phyloP scores from a whole-genome alignment of 768 basidiomycete species.

The Rhodotorula graminis region DNA sequence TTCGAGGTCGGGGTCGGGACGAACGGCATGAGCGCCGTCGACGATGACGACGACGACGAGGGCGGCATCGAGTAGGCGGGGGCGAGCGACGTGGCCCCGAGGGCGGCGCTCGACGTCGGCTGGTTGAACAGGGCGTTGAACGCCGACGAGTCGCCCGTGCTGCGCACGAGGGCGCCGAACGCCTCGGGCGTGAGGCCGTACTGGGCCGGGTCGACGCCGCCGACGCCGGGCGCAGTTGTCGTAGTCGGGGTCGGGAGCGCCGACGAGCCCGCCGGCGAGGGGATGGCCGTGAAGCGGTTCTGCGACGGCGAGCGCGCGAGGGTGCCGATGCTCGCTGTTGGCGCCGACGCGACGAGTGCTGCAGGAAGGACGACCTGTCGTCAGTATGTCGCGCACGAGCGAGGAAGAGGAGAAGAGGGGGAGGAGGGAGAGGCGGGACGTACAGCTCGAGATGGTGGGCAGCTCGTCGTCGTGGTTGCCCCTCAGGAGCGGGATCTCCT shows the following conservation, averaged over 20 bases:
- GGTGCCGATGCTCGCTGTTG: neutral
- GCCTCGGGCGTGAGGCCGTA: constrained; percentile 24
- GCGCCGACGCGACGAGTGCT: neutral
- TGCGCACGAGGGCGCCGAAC: constrained; percentile 19
- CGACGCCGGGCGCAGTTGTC: too few relatives aligned
- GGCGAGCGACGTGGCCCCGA: neutral
- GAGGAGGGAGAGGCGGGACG: neutral
- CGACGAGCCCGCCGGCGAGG: constrained; percentile 6
- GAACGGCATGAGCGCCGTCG: constrained; percentile 2
- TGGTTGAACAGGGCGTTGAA: neutral
- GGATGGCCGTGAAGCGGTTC: constrained; percentile 30
- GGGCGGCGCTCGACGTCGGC: neutral
- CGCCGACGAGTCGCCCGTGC: neutral
- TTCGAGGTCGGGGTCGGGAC: neutral
- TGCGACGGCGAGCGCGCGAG: constrained; percentile 1
- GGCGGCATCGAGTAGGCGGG: neutral
- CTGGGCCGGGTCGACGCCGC: constrained; percentile 7
- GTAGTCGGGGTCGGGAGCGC: neutral
- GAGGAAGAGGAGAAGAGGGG: neutral
- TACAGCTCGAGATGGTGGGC: constrained; percentile 31
- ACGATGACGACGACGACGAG: neutral
- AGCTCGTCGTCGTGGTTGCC: constrained; percentile 5
- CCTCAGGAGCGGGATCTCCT: constrained; percentile 28
- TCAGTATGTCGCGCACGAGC: too few relatives aligned
- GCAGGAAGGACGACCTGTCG: neutral